Percentiles rank a stretch among this genome's conserved stretches.
Evolutionary conservation across 1,284 basidiomycete species (phyloP).

Genomic region (Cryptococcus depauperatus): DNA sequence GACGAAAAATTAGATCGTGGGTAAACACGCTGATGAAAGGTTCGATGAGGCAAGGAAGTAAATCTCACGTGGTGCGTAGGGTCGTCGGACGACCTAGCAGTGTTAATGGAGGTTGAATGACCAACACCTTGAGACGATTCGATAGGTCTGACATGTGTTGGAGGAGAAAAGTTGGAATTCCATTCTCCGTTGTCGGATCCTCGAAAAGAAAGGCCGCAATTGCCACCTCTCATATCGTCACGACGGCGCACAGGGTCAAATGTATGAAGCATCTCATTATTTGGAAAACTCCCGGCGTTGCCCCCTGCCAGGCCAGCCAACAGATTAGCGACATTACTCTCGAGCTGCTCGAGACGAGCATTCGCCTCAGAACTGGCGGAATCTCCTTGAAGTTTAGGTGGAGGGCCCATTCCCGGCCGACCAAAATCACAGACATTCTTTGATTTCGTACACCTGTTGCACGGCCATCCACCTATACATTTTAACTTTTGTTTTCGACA

Average conservation of each 20-base stretch:
- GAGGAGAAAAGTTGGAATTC: conserved; percentile 13
- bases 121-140: conserved; percentile 13
- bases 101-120: neutral
- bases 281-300: conserved; percentile 5
- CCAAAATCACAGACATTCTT: conserved; percentile 26
- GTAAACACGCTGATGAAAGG: conserved; percentile 1
- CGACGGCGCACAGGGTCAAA: conserved; percentile 8
- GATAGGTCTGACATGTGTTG: conserved; percentile 12
- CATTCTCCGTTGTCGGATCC: conserved; percentile 1
- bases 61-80: conserved; percentile 16
- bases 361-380: conserved; percentile 7
- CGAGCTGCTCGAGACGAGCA: conserved; percentile 20
- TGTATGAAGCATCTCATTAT: conserved; percentile 12
- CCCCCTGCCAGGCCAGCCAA: conserved; percentile 20
- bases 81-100: conserved; percentile 9
- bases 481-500: conserved; percentile 28
- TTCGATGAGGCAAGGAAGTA: conserved; percentile 11
- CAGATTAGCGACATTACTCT: conserved; percentile 26
- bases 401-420: conserved; percentile 5
- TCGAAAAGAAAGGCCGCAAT: conserved; percentile 3
- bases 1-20: conserved; percentile 11
- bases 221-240: conserved; percentile 2
- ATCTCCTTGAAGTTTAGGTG: neutral
- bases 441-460: conserved; percentile 21
- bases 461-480: conserved; percentile 29